Evolutionary conservation across 306 rosid species (phyloP), one percentile per base, ranked within the genome.

Genomic region (Citrullus amarus): DNA sequence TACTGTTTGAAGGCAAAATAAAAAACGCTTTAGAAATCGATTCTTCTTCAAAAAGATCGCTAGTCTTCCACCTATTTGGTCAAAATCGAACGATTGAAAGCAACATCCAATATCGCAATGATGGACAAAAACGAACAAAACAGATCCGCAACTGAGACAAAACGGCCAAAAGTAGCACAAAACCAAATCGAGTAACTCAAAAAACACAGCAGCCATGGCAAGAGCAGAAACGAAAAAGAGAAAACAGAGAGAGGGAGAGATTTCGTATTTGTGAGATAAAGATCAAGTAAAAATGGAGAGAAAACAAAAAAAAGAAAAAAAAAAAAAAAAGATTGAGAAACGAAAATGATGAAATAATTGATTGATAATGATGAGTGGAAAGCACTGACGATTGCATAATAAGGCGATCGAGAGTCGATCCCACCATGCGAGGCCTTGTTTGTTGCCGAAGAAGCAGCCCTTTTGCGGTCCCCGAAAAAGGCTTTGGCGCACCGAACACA

Each of bases 301-400:
- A 22, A 22, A 22, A 22, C 22, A 22, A 22, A 22, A 22, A 22
- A 22, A 22, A 22, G 22, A 8, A 43, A 56, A 56, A 7, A 56
- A 7, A 7, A 25, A 34, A 62, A 30, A 38, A 2, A 34, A 62
- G 17, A 13, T 28, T 17, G 4, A 30, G 4, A 32, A 62, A 62
- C 20, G 20, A 69, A 71, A 71, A 71, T 71, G 39, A 71, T 48
- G 76, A 15, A 48, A 44, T 30, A 25, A 44, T 71, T 1, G 5
- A 71, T 10, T 71, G 57, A n/a, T 44, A 14, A 71, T 71, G 58
- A 71, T 22, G 14, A 48, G n/a, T 25, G 76, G 22, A 48, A 71
- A 71, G 58, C 58, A 71, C 76, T 71, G 22, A 71, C 76, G 41
- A 71, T 48, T 71, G 59, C 11, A 71, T 71, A 71, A 71, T 71